Evolutionary conservation across 495 filamentous ascomycete genomes (phyloP).

Genomic region (Chaetomidium leptoderma): DNA sequence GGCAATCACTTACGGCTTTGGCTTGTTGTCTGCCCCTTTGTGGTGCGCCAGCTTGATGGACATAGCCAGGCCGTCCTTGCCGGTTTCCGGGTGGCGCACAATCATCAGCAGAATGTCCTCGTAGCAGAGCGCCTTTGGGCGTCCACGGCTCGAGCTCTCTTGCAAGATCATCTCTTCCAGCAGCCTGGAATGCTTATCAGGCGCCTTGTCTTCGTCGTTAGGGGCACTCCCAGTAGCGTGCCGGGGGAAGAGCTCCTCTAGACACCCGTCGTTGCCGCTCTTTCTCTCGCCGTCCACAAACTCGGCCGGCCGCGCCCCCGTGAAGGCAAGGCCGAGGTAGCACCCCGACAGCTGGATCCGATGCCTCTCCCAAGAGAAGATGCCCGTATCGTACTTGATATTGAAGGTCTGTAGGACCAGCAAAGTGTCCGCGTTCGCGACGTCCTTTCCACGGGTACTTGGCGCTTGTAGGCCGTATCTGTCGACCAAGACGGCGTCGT

Average conservation of each 20-base stretch:
- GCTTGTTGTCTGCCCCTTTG: too few relatives aligned
- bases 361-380: constrained; percentile 25
- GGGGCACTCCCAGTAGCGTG: neutral
- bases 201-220: constrained; percentile 11
- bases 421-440: constrained; percentile 27
- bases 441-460: constrained; percentile 28
- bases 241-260: constrained; percentile 19
- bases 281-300: constrained; percentile 22
- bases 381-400: constrained; percentile 28
- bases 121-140: constrained; percentile 26
- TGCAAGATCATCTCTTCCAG: constrained; percentile 21
- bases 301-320: constrained; percentile 22
- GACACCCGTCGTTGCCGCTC: constrained; percentile 17
- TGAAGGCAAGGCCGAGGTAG: constrained; percentile 22
- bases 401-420: constrained; percentile 28
- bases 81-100: constrained; percentile 26
- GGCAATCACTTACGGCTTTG: constrained; percentile 29
- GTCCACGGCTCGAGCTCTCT: constrained; percentile 13
- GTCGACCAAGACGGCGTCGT: constrained; percentile 26
- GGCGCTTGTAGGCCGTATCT: constrained; percentile 30
- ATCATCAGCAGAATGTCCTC: constrained; percentile 30
- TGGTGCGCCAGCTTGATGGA: constrained; percentile 26
- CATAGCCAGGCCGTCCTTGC: constrained; percentile 27
- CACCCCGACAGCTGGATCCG: constrained; percentile 10
- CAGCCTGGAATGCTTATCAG: constrained; percentile 17